These are phyloP conservation scores for Salinomyces thailandicus DNA, from an alignment of 2,329 filamentous ascomycete genomes.

Conservation along the genomic window DNA sequence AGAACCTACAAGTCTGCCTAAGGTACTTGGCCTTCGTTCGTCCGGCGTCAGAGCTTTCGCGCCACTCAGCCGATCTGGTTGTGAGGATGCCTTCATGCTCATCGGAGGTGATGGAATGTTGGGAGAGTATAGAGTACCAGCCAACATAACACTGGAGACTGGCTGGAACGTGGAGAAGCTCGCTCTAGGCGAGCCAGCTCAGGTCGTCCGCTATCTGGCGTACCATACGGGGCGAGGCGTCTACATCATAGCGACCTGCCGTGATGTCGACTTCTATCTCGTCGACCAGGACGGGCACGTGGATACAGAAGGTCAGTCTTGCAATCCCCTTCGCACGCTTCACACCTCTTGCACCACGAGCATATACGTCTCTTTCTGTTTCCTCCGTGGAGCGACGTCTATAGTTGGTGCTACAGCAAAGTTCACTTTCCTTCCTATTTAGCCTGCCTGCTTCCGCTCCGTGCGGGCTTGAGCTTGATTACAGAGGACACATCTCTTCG, in stretches of 20 bases:
- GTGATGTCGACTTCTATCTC: constrained; percentile 62
- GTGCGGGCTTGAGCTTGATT: constrained; percentile 8
- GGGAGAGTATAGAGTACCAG: constrained; percentile 61
- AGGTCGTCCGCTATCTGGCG: constrained; percentile 61
- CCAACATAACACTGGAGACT: constrained; percentile 58
- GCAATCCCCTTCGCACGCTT: background rate
- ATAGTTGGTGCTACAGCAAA: constrained; percentile 20
- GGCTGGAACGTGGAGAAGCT: constrained; percentile 68
- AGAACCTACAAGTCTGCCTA: constrained; percentile 65
- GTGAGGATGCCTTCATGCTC: constrained; percentile 70
- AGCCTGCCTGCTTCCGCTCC: constrained; percentile 6
- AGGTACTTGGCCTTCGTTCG: constrained; percentile 36
- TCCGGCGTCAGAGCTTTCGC: constrained; percentile 43
- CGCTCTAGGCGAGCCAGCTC: constrained; percentile 27
- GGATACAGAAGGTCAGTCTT: constrained; percentile 54
- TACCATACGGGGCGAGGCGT: constrained; percentile 66
- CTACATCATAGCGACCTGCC: constrained; percentile 66
- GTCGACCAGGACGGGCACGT: constrained; percentile 75
- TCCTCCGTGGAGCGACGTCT: constrained; percentile 16
- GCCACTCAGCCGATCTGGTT: constrained; percentile 64
- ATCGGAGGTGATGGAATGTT: constrained; percentile 48
- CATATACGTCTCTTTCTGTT: constrained; percentile 17
- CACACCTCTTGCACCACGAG: constrained; percentile 12
- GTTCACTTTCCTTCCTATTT: constrained; percentile 6
- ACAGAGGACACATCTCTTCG: constrained; percentile 9